Conservation (phyloP, 371 early-diverging fungal genomes). For the Lichtheimia ornata region DNA sequence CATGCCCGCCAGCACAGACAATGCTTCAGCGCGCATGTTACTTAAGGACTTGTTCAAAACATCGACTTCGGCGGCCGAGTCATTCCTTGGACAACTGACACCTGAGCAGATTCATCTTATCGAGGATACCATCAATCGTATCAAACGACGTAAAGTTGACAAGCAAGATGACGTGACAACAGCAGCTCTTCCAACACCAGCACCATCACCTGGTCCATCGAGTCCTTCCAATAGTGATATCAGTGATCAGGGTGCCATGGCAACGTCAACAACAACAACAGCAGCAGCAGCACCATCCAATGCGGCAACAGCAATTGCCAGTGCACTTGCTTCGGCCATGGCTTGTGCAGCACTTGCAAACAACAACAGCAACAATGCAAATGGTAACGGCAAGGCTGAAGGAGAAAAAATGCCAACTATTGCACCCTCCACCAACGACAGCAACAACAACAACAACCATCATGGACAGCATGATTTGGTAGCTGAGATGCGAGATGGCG, state of each 20-base stretch:
- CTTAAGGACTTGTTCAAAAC: slow-evolving; percentile 38
- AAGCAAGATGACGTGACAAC: slow-evolving; percentile 7
- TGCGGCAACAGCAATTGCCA: slow-evolving; percentile 13
- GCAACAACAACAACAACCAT: background rate
- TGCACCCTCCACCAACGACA: slow-evolving; percentile 1
- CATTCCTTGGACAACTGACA: slow-evolving; percentile 29
- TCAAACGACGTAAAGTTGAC: slow-evolving; percentile 38
- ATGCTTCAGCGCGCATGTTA: slow-evolving; percentile 30
- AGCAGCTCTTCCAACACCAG: slow-evolving; percentile 3
- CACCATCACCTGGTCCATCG: slow-evolving; percentile 1
- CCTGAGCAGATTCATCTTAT: slow-evolving; percentile 38
- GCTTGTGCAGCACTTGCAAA: slow-evolving; percentile 10
- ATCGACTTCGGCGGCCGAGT: slow-evolving; percentile 34
- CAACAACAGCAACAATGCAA: slow-evolving; percentile 8
- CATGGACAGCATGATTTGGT: slow-evolving; percentile 31
- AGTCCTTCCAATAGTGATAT: background rate
- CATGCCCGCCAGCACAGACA: background rate
- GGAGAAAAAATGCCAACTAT: background rate
- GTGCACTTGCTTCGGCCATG: slow-evolving; percentile 16
- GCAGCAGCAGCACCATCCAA: slow-evolving; percentile 1
- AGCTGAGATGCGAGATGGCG: slow-evolving; percentile 56
- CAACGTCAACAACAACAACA: slow-evolving; percentile 2
- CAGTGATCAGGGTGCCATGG: background rate
- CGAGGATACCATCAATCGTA: slow-evolving; percentile 37
- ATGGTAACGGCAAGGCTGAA: background rate